Evolutionary conservation across 257 asterid genomes (phyloP), one percentile per base, ranked within the genome.

Genomic region (Coffea eugenioides): DNA sequence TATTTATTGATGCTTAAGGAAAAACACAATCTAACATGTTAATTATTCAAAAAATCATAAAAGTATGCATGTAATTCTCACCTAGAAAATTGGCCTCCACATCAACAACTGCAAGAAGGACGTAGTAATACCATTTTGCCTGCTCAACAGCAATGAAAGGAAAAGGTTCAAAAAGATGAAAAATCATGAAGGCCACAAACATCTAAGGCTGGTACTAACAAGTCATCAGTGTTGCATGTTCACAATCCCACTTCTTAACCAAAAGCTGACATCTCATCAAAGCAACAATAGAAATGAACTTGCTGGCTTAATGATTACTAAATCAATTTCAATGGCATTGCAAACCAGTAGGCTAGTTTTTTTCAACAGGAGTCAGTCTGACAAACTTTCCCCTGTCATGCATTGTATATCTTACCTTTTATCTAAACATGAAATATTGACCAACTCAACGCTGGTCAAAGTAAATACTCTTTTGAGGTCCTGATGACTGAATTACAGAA

Each of bases 1-100:
- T 56, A 73, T 57, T 57, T 70, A 56, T 56, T 51, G 25, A 5
- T n/a, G 21, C 36, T 73, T 3, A 10, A 51, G 8, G 25, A 21
- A 13, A 36, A 52, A 46, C 5, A 61, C 25, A 2, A 74, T 16
- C 48, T 25, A 52, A 31, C 18, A 56, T 7, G 6, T 81, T 18
- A 75, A 57, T 51, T 20, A 10, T 72, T 10, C 21, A 61, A 56
- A 70, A 61, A 70, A 54, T n/a, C 18, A 78, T 36, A 27, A 74
- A 34, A 80, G 57, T 41, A 51, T 39, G 48, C 41, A 81, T 43
- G 73, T 27, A 61, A 86, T 79, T 72, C 87, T 87, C 82, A 92
- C 98, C 98, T 18, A 95, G 97, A 87, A 87, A 95, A 80, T 95
- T 95, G 84, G 93, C 98, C 89, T 95, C 98, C 81, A 95, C 98